Conservation (phyloP, 768 basidiomycete genomes). For the Strobilomyces dryophilus region DNA sequence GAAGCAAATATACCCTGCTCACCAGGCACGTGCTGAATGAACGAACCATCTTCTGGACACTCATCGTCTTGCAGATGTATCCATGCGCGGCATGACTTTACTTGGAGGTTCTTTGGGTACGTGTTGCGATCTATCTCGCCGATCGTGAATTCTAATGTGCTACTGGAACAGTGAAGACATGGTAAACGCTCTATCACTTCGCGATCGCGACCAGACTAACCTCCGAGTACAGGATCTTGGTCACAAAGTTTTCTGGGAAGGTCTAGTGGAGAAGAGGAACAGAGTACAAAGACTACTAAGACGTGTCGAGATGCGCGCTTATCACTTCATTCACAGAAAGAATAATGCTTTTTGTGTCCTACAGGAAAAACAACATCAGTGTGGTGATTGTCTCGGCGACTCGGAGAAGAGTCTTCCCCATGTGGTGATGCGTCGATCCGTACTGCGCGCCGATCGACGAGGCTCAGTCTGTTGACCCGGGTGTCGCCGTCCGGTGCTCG, state of each 20-base stretch:
- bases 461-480: slow-evolving; percentile 8
- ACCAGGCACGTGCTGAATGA: slow-evolving; percentile 22
- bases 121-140: slow-evolving; percentile 1
- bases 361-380: slow-evolving; percentile 16
- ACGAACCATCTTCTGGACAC: not conserved
- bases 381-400: slow-evolving; percentile 20
- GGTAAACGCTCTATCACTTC: slow-evolving; percentile 1
- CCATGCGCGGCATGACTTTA: slow-evolving; percentile 35
- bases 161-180: slow-evolving; percentile 19
- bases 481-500: too few relatives aligned
- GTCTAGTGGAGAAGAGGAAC: slow-evolving; percentile 28
- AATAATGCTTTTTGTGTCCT: slow-evolving; percentile 38
- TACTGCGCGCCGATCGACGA: slow-evolving; percentile 5
- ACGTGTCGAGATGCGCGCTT: slow-evolving; percentile 32
- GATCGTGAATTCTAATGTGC: not conserved
- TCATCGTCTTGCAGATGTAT: slow-evolving; percentile 31
- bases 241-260: slow-evolving; percentile 35
- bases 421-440: slow-evolving; percentile 4
- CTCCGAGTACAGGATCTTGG: slow-evolving; percentile 34
- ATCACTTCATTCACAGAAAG: slow-evolving; percentile 31
- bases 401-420: slow-evolving; percentile 7
- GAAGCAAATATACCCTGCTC: slow-evolving; percentile 31
- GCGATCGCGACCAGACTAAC: not conserved
- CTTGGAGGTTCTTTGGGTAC: slow-evolving; percentile 39
- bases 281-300: slow-evolving; percentile 30